Evolutionary conservation across 2,329 filamentous ascomycete species (phyloP), one percentile per base, ranked within the genome.

Genomic region (Sarocladium oryzae): DNA sequence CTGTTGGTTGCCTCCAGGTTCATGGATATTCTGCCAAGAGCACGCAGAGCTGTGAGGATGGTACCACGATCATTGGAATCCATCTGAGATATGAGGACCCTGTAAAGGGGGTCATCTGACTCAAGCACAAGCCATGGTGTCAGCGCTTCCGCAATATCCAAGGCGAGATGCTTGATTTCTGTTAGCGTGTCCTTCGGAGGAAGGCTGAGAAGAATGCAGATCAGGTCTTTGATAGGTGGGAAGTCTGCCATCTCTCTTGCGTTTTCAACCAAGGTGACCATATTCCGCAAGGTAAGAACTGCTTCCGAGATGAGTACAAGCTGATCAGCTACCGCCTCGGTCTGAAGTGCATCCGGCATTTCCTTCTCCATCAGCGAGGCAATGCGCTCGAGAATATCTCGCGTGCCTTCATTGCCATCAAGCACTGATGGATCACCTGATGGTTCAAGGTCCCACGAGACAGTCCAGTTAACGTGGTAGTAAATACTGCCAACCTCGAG

Each of bases 261-360:
- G 63, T 99, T 99, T 55, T 96, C 90, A 20, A 85, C 81, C 18
- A 96, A 74, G 67, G 95, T 88, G n/a, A 91, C 85, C 90, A 99
- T 96, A 66, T 99, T 99, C 49, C 93, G 83, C 38, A 97, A 76
- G 16, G 95, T 91, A 43, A 97, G 73, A 18, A 86, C 84, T 2
- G 93, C 90, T 67, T 97, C 91, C 21, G 86, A 92, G 55, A 95
- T 78, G 56, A 89, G 81, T 11, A 87, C 79, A 54, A 97, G 75
- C 37, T 79, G 74, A 56, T 90, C 84, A 13, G 81, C 77, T 57
- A 87, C 88, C 5, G 84, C 77, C 26, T 82, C 81, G 0, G 89
- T 81, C 55, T 91, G 81, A 23, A 96, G 75, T 59, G 89, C 80
- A 55, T 87, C 84, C 2, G 83, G 74, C 15, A 85, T 71, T 20